Evolutionary conservation across 2,329 filamentous ascomycete genomes (phyloP).

Genomic region (Coleophoma crateriformis): DNA sequence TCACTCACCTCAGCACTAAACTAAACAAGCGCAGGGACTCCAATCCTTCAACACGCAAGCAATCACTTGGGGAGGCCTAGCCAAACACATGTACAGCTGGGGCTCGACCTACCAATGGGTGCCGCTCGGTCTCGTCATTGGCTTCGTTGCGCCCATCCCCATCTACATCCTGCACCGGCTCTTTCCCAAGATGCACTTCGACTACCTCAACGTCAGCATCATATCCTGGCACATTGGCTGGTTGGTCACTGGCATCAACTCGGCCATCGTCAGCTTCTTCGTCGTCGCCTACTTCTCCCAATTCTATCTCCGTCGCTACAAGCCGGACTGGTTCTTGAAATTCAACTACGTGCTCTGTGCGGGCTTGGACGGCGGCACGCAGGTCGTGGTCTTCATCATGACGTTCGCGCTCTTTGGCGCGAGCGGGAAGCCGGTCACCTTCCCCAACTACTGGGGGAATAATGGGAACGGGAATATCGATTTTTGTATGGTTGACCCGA

Average conservation of each 20-base stretch:
- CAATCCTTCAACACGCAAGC: constrained; percentile 60
- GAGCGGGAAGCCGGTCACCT: constrained; percentile 40
- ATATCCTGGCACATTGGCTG: constrained; percentile 59
- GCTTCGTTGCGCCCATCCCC: constrained; percentile 54
- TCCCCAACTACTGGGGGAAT: constrained; percentile 61
- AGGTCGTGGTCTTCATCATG: constrained; percentile 64
- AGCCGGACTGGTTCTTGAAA: constrained; percentile 68
- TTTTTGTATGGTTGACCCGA: constrained; percentile 5
- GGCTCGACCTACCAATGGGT: constrained; percentile 57
- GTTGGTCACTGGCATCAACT: constrained; percentile 62
- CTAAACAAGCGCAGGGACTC: constrained; percentile 32
- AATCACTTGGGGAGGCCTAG: constrained; percentile 70
- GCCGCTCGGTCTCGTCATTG: constrained; percentile 70
- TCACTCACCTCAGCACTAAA: not conserved
- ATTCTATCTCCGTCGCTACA: constrained; percentile 58
- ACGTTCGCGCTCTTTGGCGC: constrained; percentile 48
- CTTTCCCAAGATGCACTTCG: constrained; percentile 55
- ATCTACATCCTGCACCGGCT: constrained; percentile 49
- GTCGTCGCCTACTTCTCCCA: constrained; percentile 63
- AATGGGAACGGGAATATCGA: constrained; percentile 12
- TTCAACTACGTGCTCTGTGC: constrained; percentile 73
- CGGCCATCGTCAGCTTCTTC: constrained; percentile 67
- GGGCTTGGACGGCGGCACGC: constrained; percentile 63
- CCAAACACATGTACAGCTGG: constrained; percentile 61
- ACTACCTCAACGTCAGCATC: constrained; percentile 63